phyloP scores from a whole-genome alignment of 441 rosid species.

The Isatis lusitanica region DNA sequence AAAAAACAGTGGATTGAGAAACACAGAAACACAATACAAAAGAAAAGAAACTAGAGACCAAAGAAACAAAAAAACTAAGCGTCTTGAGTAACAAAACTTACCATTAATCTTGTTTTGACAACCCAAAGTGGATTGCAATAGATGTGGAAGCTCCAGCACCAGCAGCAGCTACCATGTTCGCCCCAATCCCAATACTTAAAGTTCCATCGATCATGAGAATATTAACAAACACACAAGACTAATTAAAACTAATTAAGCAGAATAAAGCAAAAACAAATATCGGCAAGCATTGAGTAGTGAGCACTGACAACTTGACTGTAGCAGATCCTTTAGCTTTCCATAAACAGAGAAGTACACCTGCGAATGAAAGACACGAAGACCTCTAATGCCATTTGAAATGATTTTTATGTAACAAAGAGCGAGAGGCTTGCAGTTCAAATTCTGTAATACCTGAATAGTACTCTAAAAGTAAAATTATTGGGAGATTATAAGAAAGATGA shows the following conservation, averaged over 20 bases:
- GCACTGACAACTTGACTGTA: slow-evolving; percentile 61
- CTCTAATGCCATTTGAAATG: not conserved
- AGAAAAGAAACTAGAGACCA: not conserved
- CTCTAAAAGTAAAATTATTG: too few species aligned
- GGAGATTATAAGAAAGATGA: not conserved
- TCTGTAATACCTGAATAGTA: too few species aligned
- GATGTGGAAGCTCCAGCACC: slow-evolving; percentile 95
- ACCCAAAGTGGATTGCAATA: slow-evolving; percentile 91
- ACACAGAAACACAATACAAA: too few species aligned
- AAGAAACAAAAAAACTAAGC: not conserved
- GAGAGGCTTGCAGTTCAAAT: too few species aligned
- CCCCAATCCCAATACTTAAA: slow-evolving; percentile 68
- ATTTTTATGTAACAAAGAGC: not conserved
- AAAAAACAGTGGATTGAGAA: too few species aligned
- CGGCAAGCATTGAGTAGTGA: not conserved
- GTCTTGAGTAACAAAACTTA: slow-evolving; percentile 30
- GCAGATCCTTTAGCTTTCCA: slow-evolving; percentile 65
- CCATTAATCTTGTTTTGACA: slow-evolving; percentile 96
- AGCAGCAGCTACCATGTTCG: slow-evolving; percentile 87
- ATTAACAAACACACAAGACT: not conserved
- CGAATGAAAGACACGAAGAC: slow-evolving; percentile 26
- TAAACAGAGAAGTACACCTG: slow-evolving; percentile 92
- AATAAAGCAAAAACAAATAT: not conserved
- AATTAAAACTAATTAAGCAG: not conserved
- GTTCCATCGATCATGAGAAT: slow-evolving; percentile 58